Percentiles rank a stretch among this genome's conserved stretches.
These are phyloP conservation scores for Pseudogymnoascus sp. DNA, from an alignment of 2,329 filamentous ascomycete genomes.

Conservation along the genomic window DNA sequence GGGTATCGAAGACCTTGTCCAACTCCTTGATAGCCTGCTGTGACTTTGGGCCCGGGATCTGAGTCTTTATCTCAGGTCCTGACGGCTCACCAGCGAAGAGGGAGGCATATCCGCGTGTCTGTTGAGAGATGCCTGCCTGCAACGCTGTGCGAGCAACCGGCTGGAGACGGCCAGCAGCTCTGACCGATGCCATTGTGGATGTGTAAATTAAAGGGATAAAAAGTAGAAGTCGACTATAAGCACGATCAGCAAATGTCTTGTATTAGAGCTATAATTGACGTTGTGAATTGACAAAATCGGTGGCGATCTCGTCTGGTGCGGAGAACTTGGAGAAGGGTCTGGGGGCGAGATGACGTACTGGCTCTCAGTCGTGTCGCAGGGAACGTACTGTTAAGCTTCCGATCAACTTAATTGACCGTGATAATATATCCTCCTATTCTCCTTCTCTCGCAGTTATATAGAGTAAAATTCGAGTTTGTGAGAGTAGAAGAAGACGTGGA, in stretches of 20 bases:
- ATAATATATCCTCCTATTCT: background rate
- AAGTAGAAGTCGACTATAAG: background rate
- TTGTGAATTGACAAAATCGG: background rate
- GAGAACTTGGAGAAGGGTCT: background rate
- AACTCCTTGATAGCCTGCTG: constrained; percentile 36
- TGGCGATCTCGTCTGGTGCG: background rate
- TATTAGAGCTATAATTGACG: background rate
- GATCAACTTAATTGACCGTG: background rate
- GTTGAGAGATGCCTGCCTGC: background rate
- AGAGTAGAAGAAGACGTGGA: background rate
- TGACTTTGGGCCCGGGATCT: constrained; percentile 33
- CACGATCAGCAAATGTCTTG: background rate
- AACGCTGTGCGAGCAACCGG: constrained; percentile 15
- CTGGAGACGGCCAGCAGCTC: constrained; percentile 26
- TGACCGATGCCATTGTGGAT: constrained; percentile 24
- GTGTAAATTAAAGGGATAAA: background rate
- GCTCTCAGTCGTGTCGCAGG: background rate
- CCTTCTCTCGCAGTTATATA: background rate
- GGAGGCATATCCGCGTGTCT: constrained; percentile 11
- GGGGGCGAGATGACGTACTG: background rate
- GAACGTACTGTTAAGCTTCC: background rate
- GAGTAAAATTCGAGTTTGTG: background rate
- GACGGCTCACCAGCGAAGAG: constrained; percentile 28
- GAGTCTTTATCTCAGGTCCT: constrained; percentile 28
- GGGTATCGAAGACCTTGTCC: constrained; percentile 43